A percentile compares a stretch with the other conserved stretches of the same genome.
Conservation (phyloP, 2,329 filamentous ascomycete genomes). For the Talaromyces marneffei region DNA sequence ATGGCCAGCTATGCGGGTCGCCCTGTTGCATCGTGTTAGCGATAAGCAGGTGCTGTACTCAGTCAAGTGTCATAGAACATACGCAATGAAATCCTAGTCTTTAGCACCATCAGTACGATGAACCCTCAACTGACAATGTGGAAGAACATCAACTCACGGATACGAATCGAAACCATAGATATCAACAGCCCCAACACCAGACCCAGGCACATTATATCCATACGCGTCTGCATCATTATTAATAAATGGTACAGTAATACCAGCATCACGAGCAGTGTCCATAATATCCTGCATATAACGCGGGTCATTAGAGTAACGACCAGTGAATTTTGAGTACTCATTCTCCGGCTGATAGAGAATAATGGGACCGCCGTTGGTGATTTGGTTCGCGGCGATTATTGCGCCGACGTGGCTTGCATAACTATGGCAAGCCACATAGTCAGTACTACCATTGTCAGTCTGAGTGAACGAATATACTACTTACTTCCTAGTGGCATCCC, state of each 20-base stretch:
- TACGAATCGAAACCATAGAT: constrained; percentile 64
- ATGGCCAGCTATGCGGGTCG: no score
- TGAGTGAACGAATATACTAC: background rate
- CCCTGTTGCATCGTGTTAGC: constrained; percentile 12
- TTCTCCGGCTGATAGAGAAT: constrained; percentile 79
- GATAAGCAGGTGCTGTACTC: background rate
- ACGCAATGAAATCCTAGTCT: constrained; percentile 39
- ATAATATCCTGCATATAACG: constrained; percentile 67
- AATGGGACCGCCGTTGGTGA: constrained; percentile 75
- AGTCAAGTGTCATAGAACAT: constrained; percentile 13
- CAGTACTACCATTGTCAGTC: background rate
- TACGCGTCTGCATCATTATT: constrained; percentile 62
- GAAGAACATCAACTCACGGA: constrained; percentile 34
- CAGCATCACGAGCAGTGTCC: constrained; percentile 60
- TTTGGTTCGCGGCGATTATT: constrained; percentile 68
- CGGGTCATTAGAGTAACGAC: constrained; percentile 53
- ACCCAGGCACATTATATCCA: constrained; percentile 61
- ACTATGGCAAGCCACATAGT: constrained; percentile 25
- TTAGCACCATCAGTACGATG: constrained; percentile 7
- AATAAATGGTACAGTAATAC: constrained; percentile 68
- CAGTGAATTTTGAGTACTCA: constrained; percentile 58
- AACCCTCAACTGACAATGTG: background rate
- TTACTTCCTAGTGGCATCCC: constrained; percentile 62
- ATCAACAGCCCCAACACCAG: constrained; percentile 52
- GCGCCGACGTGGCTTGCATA: constrained; percentile 58